Evolutionary conservation across 352 stramenopile species (phyloP).

Genomic region (Phytophthora ohioensis): DNA sequence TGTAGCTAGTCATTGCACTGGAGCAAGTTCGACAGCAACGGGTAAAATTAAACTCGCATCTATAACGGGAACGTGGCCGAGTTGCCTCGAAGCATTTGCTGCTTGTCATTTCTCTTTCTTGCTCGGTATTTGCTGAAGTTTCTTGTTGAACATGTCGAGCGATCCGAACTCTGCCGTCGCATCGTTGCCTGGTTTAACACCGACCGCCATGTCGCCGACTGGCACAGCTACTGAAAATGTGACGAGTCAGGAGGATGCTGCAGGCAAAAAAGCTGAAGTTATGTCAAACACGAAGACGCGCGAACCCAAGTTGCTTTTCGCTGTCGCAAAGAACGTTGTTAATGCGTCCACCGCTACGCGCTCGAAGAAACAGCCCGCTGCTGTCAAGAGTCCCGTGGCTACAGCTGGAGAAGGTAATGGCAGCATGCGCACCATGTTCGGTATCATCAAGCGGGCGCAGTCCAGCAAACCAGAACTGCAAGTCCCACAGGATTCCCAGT

Average conservation of each 20-base stretch:
- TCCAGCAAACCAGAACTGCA: slow-evolving; percentile 21
- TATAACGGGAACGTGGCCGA: slow-evolving; percentile 21
- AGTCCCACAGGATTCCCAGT: background rate
- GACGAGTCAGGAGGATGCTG: slow-evolving; percentile 22
- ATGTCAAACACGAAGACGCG: slow-evolving; percentile 18
- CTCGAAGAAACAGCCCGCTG: slow-evolving; percentile 25
- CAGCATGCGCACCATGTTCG: slow-evolving; percentile 51
- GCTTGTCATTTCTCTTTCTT: slow-evolving; percentile 5
- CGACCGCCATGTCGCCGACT: slow-evolving; percentile 27
- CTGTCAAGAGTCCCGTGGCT: slow-evolving; percentile 9
- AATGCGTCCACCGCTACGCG: slow-evolving; percentile 30
- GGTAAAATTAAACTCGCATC: slow-evolving; percentile 33
- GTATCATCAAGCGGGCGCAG: slow-evolving; percentile 57
- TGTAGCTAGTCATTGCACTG: slow-evolving; percentile 2
- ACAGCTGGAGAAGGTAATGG: slow-evolving; percentile 11
- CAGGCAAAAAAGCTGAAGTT: slow-evolving; percentile 21
- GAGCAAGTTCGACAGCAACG: slow-evolving; percentile 1
- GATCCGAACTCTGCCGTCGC: slow-evolving; percentile 12
- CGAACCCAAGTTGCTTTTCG: slow-evolving; percentile 39
- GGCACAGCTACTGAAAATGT: slow-evolving; percentile 22
- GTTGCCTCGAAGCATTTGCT: slow-evolving; percentile 2
- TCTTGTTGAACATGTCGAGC: slow-evolving; percentile 18
- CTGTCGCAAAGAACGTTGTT: slow-evolving; percentile 38
- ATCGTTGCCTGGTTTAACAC: slow-evolving; percentile 37
- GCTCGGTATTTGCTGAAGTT: slow-evolving; percentile 1